Percentiles rank a stretch among this genome's conserved stretches.
Conservation (phyloP, 495 filamentous ascomycete species). For the Pyronema domesticum region DNA sequence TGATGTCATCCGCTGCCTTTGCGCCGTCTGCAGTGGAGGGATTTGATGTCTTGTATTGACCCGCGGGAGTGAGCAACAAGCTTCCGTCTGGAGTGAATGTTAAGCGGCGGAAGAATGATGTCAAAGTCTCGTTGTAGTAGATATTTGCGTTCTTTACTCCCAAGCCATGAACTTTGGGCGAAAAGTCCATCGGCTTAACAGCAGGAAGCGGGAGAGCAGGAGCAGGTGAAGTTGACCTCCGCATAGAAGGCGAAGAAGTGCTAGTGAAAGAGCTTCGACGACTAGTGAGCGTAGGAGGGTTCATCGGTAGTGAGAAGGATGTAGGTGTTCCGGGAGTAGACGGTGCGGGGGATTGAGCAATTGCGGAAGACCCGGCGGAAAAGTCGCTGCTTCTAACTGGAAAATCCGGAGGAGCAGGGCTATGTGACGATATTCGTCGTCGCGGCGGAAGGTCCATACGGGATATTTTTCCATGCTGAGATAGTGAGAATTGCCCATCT, state of each 20-base stretch:
- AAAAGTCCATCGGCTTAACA: conserved; percentile 85
- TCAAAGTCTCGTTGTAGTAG: conserved; percentile 94
- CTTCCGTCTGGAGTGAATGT: conserved; percentile 94
- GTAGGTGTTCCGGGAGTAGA: conserved; percentile 93
- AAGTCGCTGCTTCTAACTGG: conserved; percentile 27
- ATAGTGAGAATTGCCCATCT: conserved; percentile 86
- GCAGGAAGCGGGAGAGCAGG: conserved; percentile 79
- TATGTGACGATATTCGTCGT: conserved; percentile 76
- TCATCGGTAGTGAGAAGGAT: conserved; percentile 83
- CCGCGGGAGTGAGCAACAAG: conserved; percentile 84
- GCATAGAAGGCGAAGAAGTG: conserved; percentile 54
- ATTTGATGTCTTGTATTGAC: conserved; percentile 77
- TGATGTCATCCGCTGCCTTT: conserved; percentile 65
- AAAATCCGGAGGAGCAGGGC: conserved; percentile 77
- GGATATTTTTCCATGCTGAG: conserved; percentile 47
- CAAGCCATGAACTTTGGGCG: conserved; percentile 52
- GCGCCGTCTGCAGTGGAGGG: conserved; percentile 44
- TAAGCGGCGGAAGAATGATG: conserved; percentile 87
- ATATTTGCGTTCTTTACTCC: conserved; percentile 71
- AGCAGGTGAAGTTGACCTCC: conserved; percentile 85
- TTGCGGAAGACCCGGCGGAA: conserved; percentile 10
- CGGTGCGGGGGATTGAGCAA: conserved; percentile 55
- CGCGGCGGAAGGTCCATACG: conserved; percentile 71
- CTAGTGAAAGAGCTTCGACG: conserved; percentile 77
- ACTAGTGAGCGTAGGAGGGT: conserved; percentile 82